Base-by-base conservation (phyloP, 176 grass and related monocot species). In the Lolium rigidum region DNA sequence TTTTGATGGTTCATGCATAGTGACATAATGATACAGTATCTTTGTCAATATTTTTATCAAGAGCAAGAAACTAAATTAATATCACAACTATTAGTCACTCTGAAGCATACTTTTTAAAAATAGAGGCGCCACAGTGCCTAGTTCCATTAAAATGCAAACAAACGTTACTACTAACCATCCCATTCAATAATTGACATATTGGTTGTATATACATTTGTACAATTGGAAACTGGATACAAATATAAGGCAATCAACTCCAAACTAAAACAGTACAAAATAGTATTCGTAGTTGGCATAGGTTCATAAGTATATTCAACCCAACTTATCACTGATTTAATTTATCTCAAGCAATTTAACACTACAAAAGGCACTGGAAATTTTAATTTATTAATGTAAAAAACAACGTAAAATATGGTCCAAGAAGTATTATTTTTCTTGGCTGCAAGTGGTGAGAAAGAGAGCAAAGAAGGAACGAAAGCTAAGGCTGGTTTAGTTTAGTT, bases 401-500 rank as follows among this genome's bases (percentile, higher is more conserved):
- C 11, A 2, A 22, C 18, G 26, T 64, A 35, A 35, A 44, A 75
- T 28, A 75, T 44, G 62, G 56, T 25, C 13, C 13, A 5, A 60
- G 50, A 18, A 69, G 4, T 69, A 25, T 1, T 75, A 38, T 31
- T 20, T 55, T 22, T 17, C 20, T 63, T 85, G 70, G 83, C 61
- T 66, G 12, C 59, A 59, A 79, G 64, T 61, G 82, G 13, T 69
- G 65, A 70, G 65, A 56, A 39, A 69, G 69, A 81, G 28, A 77
- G 20, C 61, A 86, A 86, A 70, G 65, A 63, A n/a, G 28, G 39
- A 68, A 66, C 8, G 22, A 44, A 59, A 67, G 68, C 49, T 76
- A 83, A 55, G 26, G 76, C 20, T 80, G 58, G 81, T 84, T 88
- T 84, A 85, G 72, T 90, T 87, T 87, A 81, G 82, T 90, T 90